Evolutionary conservation across 2,329 filamentous ascomycete genomes (phyloP).

Genomic region (Furcasterigmium sp.): DNA sequence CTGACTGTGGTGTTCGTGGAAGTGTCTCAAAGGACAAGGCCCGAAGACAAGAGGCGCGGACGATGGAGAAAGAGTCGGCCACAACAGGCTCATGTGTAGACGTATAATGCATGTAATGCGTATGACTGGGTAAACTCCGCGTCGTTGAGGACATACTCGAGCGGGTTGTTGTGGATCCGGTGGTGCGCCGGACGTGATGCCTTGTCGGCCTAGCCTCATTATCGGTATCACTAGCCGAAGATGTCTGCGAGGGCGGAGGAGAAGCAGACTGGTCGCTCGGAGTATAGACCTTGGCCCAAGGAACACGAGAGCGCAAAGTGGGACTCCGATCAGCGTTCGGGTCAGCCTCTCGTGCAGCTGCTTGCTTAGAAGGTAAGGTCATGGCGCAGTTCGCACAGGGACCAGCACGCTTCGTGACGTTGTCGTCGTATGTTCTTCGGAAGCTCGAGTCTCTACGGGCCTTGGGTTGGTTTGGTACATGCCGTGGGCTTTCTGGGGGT

Average conservation of each 20-base stretch:
- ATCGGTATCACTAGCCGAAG: constrained; percentile 43
- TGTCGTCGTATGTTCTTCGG: constrained; percentile 58
- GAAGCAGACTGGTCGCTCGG: constrained; percentile 36
- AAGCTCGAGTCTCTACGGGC: constrained; percentile 53
- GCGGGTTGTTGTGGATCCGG: constrained; percentile 42
- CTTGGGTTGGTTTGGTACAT: constrained; percentile 26
- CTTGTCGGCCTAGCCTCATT: constrained; percentile 39
- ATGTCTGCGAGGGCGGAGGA: constrained; percentile 46
- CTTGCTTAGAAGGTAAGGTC: constrained; percentile 50
- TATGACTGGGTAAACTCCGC: constrained; percentile 43
- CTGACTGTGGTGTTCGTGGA: constrained; percentile 35
- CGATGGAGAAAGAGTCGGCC: constrained; percentile 59
- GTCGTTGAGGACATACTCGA: constrained; percentile 49
- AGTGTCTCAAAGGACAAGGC: constrained; percentile 63
- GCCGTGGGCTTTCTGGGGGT: constrained; percentile 51
- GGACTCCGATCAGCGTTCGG: constrained; percentile 40
- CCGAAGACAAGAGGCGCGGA: constrained; percentile 61
- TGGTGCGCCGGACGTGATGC: constrained; percentile 33
- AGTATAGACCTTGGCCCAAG: constrained; percentile 54
- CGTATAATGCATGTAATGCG: constrained; percentile 63
- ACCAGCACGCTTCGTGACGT: constrained; percentile 57
- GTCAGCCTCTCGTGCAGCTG: constrained; percentile 16
- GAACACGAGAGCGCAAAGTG: constrained; percentile 55
- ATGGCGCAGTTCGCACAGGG: constrained; percentile 66
- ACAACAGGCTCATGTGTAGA: constrained; percentile 61